Conservation (phyloP, 2,329 filamentous ascomycete species). For the Sarocladium oryzae region DNA sequence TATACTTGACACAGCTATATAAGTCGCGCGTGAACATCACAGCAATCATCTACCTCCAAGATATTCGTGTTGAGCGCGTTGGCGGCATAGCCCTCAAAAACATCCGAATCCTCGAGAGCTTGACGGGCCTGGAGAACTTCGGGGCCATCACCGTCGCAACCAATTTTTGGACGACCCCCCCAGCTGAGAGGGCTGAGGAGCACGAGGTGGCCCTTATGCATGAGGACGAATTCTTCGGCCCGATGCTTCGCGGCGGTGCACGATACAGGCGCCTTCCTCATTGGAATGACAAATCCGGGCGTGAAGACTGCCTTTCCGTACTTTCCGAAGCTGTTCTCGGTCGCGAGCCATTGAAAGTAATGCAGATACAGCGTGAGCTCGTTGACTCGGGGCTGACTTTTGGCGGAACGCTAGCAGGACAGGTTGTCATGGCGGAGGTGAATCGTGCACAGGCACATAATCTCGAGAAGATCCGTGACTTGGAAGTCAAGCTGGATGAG, state of each 20-base stretch:
- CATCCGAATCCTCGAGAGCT: slow-evolving; percentile 1
- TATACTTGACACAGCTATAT: neutral
- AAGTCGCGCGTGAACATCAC: neutral
- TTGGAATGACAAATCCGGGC: neutral
- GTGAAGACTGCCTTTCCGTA: neutral
- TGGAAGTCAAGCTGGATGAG: neutral
- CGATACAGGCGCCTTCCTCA: neutral
- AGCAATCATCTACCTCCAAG: slow-evolving; percentile 4
- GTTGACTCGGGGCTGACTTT: neutral
- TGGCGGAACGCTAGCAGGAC: neutral
- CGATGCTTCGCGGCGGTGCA: neutral
- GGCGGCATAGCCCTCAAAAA: neutral
- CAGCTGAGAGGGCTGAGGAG: neutral
- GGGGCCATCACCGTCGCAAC: neutral
- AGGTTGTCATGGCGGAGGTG: neutral
- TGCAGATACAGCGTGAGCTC: neutral
- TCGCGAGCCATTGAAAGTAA: neutral
- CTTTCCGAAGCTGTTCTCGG: neutral
- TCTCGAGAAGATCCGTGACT: neutral
- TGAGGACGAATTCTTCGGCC: neutral
- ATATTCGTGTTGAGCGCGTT: neutral
- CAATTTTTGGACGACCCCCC: neutral
- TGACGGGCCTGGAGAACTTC: neutral
- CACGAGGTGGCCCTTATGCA: neutral
- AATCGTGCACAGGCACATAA: neutral